These are phyloP conservation scores for Eucalyptus albens DNA, from an alignment of 345 rosid genomes.

Conservation along the genomic window DNA sequence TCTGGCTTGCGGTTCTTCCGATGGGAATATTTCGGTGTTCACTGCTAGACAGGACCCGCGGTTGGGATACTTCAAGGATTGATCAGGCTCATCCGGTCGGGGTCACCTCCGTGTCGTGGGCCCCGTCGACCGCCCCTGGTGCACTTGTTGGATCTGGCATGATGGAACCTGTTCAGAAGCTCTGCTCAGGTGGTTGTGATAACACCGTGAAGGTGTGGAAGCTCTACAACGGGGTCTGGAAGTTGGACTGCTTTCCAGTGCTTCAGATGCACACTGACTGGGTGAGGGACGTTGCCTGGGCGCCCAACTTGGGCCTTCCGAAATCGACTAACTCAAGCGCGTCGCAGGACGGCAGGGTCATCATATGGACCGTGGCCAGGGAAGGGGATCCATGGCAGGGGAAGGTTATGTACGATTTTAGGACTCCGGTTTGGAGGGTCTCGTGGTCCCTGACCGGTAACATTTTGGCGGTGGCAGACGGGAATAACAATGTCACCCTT, in stretches of 20 bases:
- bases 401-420: background rate
- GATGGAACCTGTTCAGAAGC: slow-evolving; percentile 1
- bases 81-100: slow-evolving; percentile 6
- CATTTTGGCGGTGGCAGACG: slow-evolving; percentile 4
- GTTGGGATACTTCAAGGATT: background rate
- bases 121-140: background rate
- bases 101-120: slow-evolving; percentile 7
- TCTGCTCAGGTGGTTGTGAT: slow-evolving; percentile 6
- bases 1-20: slow-evolving; percentile 1
- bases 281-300: slow-evolving; percentile 10
- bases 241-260: slow-evolving; percentile 6
- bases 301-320: slow-evolving; percentile 9
- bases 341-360: slow-evolving; percentile 2
- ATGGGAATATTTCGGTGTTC: slow-evolving; percentile 5
- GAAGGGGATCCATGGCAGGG: slow-evolving; percentile 9
- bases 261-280: slow-evolving; percentile 4
- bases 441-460: slow-evolving; percentile 7
- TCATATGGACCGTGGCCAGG: slow-evolving; percentile 4
- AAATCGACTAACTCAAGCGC: slow-evolving; percentile 3
- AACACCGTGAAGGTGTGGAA: slow-evolving; percentile 8
- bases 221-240: slow-evolving; percentile 1
- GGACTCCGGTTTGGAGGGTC: slow-evolving; percentile 4
- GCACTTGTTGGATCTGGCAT: background rate
- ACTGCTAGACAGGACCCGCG: slow-evolving; percentile 1
- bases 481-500: background rate